These are phyloP conservation scores for Stylonectria norvegica DNA, from an alignment of 2,329 filamentous ascomycete species.

Conservation along the genomic window DNA sequence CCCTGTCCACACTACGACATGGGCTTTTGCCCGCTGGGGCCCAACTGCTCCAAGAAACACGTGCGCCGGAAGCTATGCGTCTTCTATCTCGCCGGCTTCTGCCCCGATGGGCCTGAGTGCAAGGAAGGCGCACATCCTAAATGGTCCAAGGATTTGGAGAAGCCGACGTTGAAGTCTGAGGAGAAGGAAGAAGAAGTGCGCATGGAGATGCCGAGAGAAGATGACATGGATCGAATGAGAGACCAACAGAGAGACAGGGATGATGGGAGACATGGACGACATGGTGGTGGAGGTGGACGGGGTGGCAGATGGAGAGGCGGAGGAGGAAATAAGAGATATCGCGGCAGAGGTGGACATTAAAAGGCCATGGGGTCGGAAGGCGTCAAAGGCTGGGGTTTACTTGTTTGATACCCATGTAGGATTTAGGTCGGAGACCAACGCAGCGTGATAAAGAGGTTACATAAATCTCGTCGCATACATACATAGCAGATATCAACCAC, in stretches of 20 bases:
- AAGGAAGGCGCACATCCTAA: slow-evolving; percentile 77
- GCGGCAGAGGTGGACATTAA: slow-evolving; percentile 2
- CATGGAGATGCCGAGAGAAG: slow-evolving; percentile 34
- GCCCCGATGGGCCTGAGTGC: slow-evolving; percentile 75
- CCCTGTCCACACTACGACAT: slow-evolving; percentile 89
- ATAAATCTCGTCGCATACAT: slow-evolving; percentile 13
- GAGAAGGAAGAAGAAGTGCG: slow-evolving; percentile 52
- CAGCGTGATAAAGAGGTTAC: no score
- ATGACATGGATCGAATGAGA: slow-evolving; percentile 35
- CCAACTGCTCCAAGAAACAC: slow-evolving; percentile 83
- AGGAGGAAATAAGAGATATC: slow-evolving; percentile 25
- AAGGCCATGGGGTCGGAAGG: not conserved
- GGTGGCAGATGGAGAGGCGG: slow-evolving; percentile 34
- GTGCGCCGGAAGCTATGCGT: slow-evolving; percentile 75
- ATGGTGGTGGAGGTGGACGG: slow-evolving; percentile 33
- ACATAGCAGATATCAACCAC: no score
- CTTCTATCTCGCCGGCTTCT: slow-evolving; percentile 92
- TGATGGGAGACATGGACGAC: slow-evolving; percentile 32
- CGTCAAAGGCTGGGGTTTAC: no score
- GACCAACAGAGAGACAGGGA: slow-evolving; percentile 35
- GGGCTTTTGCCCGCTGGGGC: slow-evolving; percentile 90
- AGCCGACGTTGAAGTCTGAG: slow-evolving; percentile 66
- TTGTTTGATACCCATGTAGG: slow-evolving; percentile 17
- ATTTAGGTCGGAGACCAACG: not conserved
- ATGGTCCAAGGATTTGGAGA: slow-evolving; percentile 74